phyloP scores from a whole-genome alignment of 2,329 filamentous ascomycete genomes.

The Venturia pyrina region DNA sequence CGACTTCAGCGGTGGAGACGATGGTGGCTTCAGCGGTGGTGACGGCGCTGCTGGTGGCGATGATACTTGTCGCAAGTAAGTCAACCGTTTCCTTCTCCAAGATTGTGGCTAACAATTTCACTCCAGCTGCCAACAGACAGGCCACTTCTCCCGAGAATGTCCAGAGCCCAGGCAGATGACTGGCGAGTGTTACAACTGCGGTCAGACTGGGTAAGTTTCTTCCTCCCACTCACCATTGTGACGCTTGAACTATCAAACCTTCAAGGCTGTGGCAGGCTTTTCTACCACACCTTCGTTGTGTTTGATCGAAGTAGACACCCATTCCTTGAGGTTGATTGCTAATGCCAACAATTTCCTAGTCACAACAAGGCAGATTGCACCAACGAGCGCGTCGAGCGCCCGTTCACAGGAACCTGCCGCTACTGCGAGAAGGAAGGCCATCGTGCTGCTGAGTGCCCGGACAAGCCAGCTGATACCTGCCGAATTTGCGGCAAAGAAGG shows the following conservation, averaged over 20 bases:
- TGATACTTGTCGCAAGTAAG: slow-evolving; percentile 32
- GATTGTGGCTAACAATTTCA: background rate
- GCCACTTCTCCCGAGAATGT: slow-evolving; percentile 41
- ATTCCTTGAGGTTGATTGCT: background rate
- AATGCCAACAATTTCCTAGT: slow-evolving; percentile 22
- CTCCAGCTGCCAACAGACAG: slow-evolving; percentile 30
- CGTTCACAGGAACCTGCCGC: slow-evolving; percentile 50
- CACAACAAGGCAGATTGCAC: slow-evolving; percentile 55
- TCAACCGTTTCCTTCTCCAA: slow-evolving; percentile 11
- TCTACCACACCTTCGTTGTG: background rate
- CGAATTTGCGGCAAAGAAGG: slow-evolving; percentile 42
- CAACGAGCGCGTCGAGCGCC: slow-evolving; percentile 42
- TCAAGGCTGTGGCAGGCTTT: background rate
- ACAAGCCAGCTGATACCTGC: slow-evolving; percentile 43
- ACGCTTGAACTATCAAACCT: background rate
- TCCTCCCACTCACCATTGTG: background rate
- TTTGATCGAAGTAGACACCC: background rate
- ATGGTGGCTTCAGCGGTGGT: slow-evolving; percentile 15
- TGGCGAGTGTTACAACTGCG: slow-evolving; percentile 51
- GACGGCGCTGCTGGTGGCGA: slow-evolving; percentile 21
- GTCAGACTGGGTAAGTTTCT: slow-evolving; percentile 36
- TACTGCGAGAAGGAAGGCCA: slow-evolving; percentile 46
- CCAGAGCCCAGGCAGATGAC: slow-evolving; percentile 31
- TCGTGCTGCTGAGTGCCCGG: slow-evolving; percentile 52
- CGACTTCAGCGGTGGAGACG: slow-evolving; percentile 15